Base-by-base conservation (phyloP, 1,139 yeast genomes). In the Wickerhamomyces sp. region DNA sequence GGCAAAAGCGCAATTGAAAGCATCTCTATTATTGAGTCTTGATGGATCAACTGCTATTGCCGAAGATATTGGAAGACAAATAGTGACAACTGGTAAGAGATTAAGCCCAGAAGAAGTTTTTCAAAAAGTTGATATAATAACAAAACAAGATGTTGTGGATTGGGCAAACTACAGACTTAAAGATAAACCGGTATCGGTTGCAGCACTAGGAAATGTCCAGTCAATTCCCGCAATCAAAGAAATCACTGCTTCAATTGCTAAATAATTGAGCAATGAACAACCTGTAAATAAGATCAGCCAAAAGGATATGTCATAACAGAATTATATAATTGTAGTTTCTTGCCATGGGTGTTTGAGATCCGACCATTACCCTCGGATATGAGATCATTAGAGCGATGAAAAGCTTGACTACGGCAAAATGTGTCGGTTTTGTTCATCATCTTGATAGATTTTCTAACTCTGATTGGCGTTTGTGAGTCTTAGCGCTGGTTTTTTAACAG, bases 1-100 rank as follows among this genome's bases (percentile, higher is more conserved):
- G 47, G 94, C 98, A 23, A 93, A 93, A 68, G 84, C 97, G 3
- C 97, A 91, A 67, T 75, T 93, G 54, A 91, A 91, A 69, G 99
- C 99, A 0, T 87, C 96, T 0, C 73, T 93, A 46, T 75, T 93
- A 45, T 73, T 93, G 48, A 88, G 96, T 11, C 73, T 93, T 45
- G 99, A 94, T 65, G 97, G 96, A 51, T 84, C 96, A 23, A 90
- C 98, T 7, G 94, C 97, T 6, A 84, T 91, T 49, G 98, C 97
- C 33, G 99, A 93, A 67, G 99, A 93, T 67, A 89, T 94, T 58
- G 99, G 99, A 36, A 83, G 99, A 65, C 99, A 94, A 67, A 75
- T 93, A 51, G 95, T 93, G 42, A 91, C 96, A 46, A 91, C 98
- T 4, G 99, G 99, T 36, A 81, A 77, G 60, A 79, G 97, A 62